Base-by-base conservation (phyloP, 163 green algal genomes). In the Scenedesmus sp. region DNA sequence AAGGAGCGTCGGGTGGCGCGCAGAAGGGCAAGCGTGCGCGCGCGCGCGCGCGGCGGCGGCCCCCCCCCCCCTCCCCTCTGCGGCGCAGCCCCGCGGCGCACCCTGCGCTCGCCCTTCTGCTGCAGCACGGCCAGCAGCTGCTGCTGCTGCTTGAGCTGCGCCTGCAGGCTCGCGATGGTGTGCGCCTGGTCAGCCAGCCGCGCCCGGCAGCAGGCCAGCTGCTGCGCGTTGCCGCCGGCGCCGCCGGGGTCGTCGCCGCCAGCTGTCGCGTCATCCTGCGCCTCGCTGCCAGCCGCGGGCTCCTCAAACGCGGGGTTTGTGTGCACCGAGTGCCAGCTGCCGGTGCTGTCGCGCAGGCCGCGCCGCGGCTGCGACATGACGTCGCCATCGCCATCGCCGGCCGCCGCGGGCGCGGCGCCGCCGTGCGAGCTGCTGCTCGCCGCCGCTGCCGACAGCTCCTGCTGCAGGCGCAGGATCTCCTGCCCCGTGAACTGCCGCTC, bases 141-240 rank as follows among this genome's bases (percentile, higher is more conserved):
- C 58, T 80, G 45, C 39, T 80, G 71, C 45, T 72, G 71, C 47
- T 80, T 80, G 28, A 80, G 71, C 58, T 80, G 71, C 56, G 50
- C 57, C 58, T 71, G 58, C 29, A 80, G 26, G 63, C 50, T 75
- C 13, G 14, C 15, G 5, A 81, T 74, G 62, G 74, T 75, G 33
- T 75, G 62, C 6, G 50, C 63, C 63, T 69, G 63, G 34, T 81
- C 74, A 39, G 58, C 36, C 24, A 75, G 36, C 33, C 48, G 63
- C 18, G 36, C 63, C 63, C 60, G n/a, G n/a, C 14, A 48, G 33
- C 18, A 15, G 9, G 0, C 29, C 17, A 26, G 14, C 29, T 24
- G 48, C 24, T 11, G 7, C 31, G 13, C 36, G n/a, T n/a, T n/a
- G n/a, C n/a, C n/a, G n/a, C n/a, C n/a, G n/a, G n/a, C 28, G 10